Evolutionary conservation across 2,329 filamentous ascomycete species (phyloP).

Genomic region (Fusarium albosuccineum): DNA sequence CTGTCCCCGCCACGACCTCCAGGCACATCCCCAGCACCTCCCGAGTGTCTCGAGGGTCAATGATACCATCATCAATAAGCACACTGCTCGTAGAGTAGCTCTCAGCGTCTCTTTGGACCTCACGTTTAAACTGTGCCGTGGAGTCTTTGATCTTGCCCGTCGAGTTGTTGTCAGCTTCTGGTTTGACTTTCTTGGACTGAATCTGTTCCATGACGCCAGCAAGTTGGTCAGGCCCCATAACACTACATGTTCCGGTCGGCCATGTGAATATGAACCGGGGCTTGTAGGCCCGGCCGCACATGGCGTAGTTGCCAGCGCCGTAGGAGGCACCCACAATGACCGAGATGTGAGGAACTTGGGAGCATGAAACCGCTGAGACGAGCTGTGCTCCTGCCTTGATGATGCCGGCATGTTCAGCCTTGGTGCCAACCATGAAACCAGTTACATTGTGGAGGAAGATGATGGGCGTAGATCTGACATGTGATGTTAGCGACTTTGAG

Average conservation of each 20-base stretch:
- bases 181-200: conserved; percentile 1
- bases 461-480: conserved; percentile 53
- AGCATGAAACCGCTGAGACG: conserved; percentile 59
- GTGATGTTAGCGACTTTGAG: background rate
- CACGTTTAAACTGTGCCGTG: conserved; percentile 26
- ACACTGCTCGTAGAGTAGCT: conserved; percentile 40
- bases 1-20: conserved; percentile 46
- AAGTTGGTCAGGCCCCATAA: conserved; percentile 44
- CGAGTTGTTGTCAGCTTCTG: background rate
- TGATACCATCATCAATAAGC: conserved; percentile 49
- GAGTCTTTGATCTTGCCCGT: conserved; percentile 37
- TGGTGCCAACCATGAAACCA: conserved; percentile 62
- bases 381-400: conserved; percentile 60
- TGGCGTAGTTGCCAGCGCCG: conserved; percentile 30
- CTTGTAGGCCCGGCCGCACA: background rate
- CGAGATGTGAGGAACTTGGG: conserved; percentile 58
- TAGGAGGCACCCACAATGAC: conserved; percentile 60
- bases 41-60: conserved; percentile 45
- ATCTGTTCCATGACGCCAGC: conserved; percentile 44
- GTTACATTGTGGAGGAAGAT: conserved; percentile 62
- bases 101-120: conserved; percentile 39
- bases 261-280: conserved; percentile 30
- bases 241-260: conserved; percentile 39
- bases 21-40: conserved; percentile 49
- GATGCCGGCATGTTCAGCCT: conserved; percentile 58